Conservation (phyloP, 805 yeast species). For the Cyberlindnera saturnus region DNA sequence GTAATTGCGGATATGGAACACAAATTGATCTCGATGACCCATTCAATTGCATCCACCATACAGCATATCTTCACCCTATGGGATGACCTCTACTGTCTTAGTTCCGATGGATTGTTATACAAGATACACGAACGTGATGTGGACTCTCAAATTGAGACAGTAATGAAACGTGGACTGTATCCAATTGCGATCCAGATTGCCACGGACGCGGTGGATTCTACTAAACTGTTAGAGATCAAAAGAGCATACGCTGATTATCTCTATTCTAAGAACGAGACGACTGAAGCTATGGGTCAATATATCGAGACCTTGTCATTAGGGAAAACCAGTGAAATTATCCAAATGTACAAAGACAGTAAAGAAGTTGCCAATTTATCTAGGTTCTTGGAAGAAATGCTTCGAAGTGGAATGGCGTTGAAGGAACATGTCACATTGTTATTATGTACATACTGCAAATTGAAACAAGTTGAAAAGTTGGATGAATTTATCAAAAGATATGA, state of each 20-base stretch:
- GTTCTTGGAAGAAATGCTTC: conserved; percentile 58
- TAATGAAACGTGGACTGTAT: conserved; percentile 64
- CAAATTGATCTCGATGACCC: conserved; percentile 63
- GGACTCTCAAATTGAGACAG: conserved; percentile 60
- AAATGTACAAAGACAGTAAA: conserved; percentile 72
- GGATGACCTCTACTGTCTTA: conserved; percentile 53
- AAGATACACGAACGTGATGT: conserved; percentile 60
- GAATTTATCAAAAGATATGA: conserved; percentile 46
- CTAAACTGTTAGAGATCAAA: conserved; percentile 36
- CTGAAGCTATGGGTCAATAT: conserved; percentile 71
- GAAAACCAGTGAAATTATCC: conserved; percentile 69
- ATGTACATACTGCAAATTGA: conserved; percentile 75
- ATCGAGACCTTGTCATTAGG: conserved; percentile 49
- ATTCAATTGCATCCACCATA: conserved; percentile 62
- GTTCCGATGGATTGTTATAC: conserved; percentile 72
- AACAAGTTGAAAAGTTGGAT: conserved; percentile 50
- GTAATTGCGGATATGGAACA: conserved; percentile 64
- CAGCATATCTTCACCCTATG: conserved; percentile 51
- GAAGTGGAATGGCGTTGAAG: conserved; percentile 48
- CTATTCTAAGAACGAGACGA: conserved; percentile 57
- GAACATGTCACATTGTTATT: conserved; percentile 80
- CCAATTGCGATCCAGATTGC: conserved; percentile 72
- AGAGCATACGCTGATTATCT: conserved; percentile 67
- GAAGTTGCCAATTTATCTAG: conserved; percentile 57
- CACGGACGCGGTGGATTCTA: conserved; percentile 21